Conservation (phyloP, 148 eudicot genomes). For the Diospyros kaki region DNA sequence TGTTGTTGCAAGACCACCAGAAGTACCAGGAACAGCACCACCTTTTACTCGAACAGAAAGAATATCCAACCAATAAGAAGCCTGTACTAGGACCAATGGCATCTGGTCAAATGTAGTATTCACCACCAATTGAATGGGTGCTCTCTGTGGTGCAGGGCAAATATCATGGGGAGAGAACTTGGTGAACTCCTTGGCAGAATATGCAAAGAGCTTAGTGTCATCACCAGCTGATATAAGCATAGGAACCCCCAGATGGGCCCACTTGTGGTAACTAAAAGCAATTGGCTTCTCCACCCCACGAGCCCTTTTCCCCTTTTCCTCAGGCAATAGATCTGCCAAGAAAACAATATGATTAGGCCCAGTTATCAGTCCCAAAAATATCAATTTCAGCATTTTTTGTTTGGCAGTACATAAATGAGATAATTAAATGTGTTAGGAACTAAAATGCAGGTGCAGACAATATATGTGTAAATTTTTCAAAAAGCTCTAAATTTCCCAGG, state of each 20-base stretch:
- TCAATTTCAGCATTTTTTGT: too few relatives aligned
- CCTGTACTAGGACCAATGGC: constrained; percentile 77
- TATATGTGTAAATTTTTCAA: too few relatives aligned
- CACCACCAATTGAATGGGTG: constrained; percentile 59
- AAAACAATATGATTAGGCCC: constrained; percentile 1
- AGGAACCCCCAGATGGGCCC: constrained; percentile 91
- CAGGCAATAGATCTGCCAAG: constrained; percentile 52
- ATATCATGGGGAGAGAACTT: constrained; percentile 91
- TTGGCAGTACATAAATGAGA: too few relatives aligned
- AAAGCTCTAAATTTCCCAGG: too few relatives aligned
- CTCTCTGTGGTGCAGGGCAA: constrained; percentile 90
- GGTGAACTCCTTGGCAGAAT: constrained; percentile 81
- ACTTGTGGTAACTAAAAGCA: constrained; percentile 71
- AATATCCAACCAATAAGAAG: constrained; percentile 51
- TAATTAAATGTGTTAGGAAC: not conserved
- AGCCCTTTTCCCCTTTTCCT: constrained; percentile 48
- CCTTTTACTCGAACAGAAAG: constrained; percentile 35
- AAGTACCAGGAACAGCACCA: constrained; percentile 26
- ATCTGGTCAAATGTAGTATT: constrained; percentile 48
- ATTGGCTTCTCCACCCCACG: constrained; percentile 56
- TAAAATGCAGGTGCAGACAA: not conserved
- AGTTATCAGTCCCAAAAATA: too few relatives aligned
- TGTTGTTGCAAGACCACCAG: constrained; percentile 40
- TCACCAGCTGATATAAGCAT: constrained; percentile 98
- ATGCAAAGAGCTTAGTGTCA: constrained; percentile 90